These are phyloP conservation scores for Cordyceps sp. DNA, from an alignment of 2,329 filamentous ascomycete genomes.

Conservation along the genomic window DNA sequence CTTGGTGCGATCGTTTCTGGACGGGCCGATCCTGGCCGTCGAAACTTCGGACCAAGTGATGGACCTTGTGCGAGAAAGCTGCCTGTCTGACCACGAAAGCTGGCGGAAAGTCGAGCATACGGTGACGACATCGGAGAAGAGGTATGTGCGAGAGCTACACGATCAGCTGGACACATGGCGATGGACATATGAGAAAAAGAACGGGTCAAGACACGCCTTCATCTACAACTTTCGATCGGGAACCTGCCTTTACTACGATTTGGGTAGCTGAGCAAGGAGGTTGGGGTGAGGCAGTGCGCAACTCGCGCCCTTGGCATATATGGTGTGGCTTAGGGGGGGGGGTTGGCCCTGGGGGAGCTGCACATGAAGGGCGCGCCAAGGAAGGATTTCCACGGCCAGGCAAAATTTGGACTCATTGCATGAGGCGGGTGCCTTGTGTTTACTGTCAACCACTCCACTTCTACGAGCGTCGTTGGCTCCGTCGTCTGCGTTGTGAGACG, in stretches of 20 bases:
- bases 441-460: too few species aligned
- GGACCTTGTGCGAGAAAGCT: conserved; percentile 56
- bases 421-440: too few species aligned
- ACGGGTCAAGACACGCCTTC: conserved; percentile 55
- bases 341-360: too few species aligned
- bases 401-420: too few species aligned
- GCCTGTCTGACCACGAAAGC: conserved; percentile 62
- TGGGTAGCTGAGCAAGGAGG: conserved; percentile 36
- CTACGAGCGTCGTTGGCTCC: too few species aligned
- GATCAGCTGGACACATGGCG: conserved; percentile 53
- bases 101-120: conserved; percentile 72
- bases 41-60: conserved; percentile 77
- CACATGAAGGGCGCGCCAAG: too few species aligned
- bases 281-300: too few species aligned
- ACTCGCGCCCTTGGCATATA: background rate
- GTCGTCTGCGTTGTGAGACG: too few species aligned
- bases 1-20: conserved; percentile 53
- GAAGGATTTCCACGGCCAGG: too few species aligned
- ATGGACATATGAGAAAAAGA: conserved; percentile 34
- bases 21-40: conserved; percentile 71
- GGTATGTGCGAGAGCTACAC: conserved; percentile 71
- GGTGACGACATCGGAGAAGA: conserved; percentile 59
- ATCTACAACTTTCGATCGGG: conserved; percentile 85
- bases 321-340: background rate
- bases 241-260: conserved; percentile 71